Conservation (phyloP, 129 eudicot genomes). For the Erigeron canadensis region DNA sequence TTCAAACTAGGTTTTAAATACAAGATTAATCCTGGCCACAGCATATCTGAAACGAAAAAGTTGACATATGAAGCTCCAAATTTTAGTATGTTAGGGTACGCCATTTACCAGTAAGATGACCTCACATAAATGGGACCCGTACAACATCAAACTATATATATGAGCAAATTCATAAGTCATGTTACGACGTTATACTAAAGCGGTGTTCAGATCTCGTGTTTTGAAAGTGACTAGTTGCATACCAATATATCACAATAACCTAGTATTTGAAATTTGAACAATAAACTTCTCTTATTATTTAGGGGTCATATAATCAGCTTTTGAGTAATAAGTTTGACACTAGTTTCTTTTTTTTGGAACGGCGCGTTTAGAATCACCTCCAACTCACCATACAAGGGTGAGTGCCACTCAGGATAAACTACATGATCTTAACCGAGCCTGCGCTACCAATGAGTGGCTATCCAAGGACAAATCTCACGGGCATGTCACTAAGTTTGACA, state of each 20-base stretch:
- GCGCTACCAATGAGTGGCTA: too few species aligned
- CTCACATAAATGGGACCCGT: not conserved
- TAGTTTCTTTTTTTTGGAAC: too few species aligned
- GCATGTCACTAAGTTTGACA: too few species aligned
- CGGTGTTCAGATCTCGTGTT: not conserved
- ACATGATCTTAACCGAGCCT: too few species aligned
- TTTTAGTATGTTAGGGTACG: not conserved
- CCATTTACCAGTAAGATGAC: not conserved
- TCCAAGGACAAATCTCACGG: too few species aligned
- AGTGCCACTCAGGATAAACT: too few species aligned
- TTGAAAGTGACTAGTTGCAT: not conserved
- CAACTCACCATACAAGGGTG: too few species aligned
- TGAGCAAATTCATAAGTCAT: not conserved
- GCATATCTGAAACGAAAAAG: conserved; percentile 1
- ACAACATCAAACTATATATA: not conserved
- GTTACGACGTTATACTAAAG: not conserved
- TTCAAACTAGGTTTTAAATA: not conserved
- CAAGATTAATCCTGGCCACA: not conserved
- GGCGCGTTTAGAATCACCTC: too few species aligned
- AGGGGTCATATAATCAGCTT: not conserved
- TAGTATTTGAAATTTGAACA: not conserved
- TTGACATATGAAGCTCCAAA: not conserved
- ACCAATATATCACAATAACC: not conserved
- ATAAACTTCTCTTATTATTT: not conserved
- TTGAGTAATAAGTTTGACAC: not conserved